A percentile compares a stretch with the other conserved stretches of the same genome.
phyloP scores from a whole-genome alignment of 2,329 filamentous ascomycete genomes.

The Ascochyta viciae-villosae region DNA sequence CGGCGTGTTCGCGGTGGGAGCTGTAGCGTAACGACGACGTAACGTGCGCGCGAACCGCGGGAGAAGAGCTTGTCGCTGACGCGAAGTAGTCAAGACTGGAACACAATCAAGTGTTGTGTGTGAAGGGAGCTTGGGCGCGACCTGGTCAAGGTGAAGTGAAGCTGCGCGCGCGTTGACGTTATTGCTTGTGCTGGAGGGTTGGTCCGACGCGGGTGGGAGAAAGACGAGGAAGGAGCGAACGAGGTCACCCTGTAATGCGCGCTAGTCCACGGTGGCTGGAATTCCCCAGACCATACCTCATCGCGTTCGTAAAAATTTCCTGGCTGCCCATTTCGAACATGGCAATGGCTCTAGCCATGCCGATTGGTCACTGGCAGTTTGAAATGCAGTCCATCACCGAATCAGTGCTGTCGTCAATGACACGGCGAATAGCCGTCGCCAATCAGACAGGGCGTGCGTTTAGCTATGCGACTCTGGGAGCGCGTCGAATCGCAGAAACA shows the following conservation, averaged over 20 bases:
- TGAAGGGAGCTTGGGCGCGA: constrained; percentile 6
- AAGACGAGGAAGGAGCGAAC: constrained; percentile 22
- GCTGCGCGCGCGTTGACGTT: constrained; percentile 16
- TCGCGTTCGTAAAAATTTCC: constrained; percentile 9
- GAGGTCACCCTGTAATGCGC: constrained; percentile 6
- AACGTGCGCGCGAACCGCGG: constrained; percentile 8
- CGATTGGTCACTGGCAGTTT: constrained; percentile 9
- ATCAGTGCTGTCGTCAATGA: constrained; percentile 1
- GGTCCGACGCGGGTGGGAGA: constrained; percentile 10
- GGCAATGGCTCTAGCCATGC: constrained; percentile 4
- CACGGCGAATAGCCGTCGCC: constrained; percentile 9
- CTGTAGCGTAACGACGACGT: constrained; percentile 18
- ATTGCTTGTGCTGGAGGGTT: constrained; percentile 9
- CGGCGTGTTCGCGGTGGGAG: constrained; percentile 7
- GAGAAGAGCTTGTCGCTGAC: constrained; percentile 9
- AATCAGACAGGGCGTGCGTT: constrained; percentile 8
- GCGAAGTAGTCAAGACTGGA: constrained; percentile 2
- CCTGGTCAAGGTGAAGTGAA: constrained; percentile 8
- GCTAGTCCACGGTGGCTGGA: constrained; percentile 6
- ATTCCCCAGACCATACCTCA: constrained; percentile 11
- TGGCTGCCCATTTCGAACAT: constrained; percentile 1
- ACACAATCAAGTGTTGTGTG: constrained; percentile 16
- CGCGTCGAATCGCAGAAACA: constrained; percentile 2
- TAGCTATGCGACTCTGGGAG: not conserved
- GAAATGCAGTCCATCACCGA: constrained; percentile 1